Percentiles rank a stretch among this genome's conserved stretches.
These are phyloP conservation scores for Starmera amethionina DNA, from an alignment of 805 yeast genomes.

Conservation along the genomic window DNA sequence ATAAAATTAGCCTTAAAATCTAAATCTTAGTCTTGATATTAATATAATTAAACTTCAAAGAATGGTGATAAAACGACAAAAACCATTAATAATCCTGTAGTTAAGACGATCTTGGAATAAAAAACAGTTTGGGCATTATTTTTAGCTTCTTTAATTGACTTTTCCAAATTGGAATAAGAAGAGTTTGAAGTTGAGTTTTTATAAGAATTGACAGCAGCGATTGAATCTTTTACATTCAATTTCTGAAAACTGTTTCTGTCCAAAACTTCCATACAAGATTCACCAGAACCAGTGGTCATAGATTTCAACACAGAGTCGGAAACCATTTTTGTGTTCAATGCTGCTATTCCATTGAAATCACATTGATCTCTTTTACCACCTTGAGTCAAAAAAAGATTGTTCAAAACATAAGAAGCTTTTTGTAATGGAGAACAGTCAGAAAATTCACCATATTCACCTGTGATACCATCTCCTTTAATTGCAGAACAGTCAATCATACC, in stretches of 20 bases:
- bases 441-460: conserved; percentile 55
- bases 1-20: too few species aligned
- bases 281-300: conserved; percentile 6
- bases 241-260: conserved; percentile 3
- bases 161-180: neutral
- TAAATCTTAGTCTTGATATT: neutral
- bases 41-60: neutral
- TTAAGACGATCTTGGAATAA: conserved; percentile 4
- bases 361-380: conserved; percentile 25
- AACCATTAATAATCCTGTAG: conserved; percentile 1
- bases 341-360: conserved; percentile 15
- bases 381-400: conserved; percentile 44
- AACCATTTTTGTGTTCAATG: conserved; percentile 6
- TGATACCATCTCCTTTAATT: conserved; percentile 45
- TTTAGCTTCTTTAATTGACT: neutral
- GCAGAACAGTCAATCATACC: conserved; percentile 47
- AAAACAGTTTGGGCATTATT: conserved; percentile 2
- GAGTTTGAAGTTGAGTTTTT: neutral
- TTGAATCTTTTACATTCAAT: neutral
- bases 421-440: conserved; percentile 60
- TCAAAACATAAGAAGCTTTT: conserved; percentile 51
- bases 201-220: neutral
- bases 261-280: conserved; percentile 11
- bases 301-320: conserved; percentile 4
- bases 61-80: conserved; percentile 1